Conservation (phyloP, 805 yeast species). For the Yamadazyma laniorum region DNA sequence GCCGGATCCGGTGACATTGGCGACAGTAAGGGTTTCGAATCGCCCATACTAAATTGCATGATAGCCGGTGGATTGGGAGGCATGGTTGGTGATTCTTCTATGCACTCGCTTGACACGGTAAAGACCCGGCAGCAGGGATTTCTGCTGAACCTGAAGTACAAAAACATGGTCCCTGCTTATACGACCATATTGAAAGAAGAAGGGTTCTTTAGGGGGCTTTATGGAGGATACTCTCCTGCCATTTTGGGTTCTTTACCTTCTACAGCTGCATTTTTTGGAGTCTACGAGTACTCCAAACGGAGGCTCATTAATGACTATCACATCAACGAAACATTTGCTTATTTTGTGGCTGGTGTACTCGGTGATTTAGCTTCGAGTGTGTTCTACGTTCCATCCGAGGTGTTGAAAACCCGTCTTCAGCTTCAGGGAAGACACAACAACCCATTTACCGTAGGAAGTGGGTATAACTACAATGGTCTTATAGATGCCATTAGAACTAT, state of each 20-base stretch:
- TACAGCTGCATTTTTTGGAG: slow-evolving; percentile 89
- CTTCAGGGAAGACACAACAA: slow-evolving; percentile 87
- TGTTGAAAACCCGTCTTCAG: slow-evolving; percentile 87
- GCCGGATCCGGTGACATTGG: not conserved
- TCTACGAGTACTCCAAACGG: slow-evolving; percentile 83
- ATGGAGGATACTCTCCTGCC: slow-evolving; percentile 92
- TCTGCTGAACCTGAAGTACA: slow-evolving; percentile 62
- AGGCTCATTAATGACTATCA: slow-evolving; percentile 59
- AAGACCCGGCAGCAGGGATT: slow-evolving; percentile 98
- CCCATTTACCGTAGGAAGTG: slow-evolving; percentile 64
- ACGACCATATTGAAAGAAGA: slow-evolving; percentile 75
- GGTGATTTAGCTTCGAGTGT: slow-evolving; percentile 90
- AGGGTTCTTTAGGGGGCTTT: slow-evolving; percentile 80
- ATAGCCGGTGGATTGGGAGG: slow-evolving; percentile 96
- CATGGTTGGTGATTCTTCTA: slow-evolving; percentile 81
- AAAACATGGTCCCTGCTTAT: slow-evolving; percentile 74
- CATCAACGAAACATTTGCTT: slow-evolving; percentile 75
- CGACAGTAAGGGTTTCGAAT: slow-evolving; percentile 8
- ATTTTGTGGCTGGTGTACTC: slow-evolving; percentile 81
- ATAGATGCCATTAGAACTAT: slow-evolving; percentile 69
- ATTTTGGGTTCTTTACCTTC: slow-evolving; percentile 91
- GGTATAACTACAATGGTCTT: slow-evolving; percentile 82
- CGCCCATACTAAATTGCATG: slow-evolving; percentile 59
- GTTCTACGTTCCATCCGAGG: slow-evolving; percentile 94
- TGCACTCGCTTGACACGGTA: slow-evolving; percentile 96